Base-by-base conservation (phyloP, 768 basidiomycete genomes). In the Boletus rubroflammeus region DNA sequence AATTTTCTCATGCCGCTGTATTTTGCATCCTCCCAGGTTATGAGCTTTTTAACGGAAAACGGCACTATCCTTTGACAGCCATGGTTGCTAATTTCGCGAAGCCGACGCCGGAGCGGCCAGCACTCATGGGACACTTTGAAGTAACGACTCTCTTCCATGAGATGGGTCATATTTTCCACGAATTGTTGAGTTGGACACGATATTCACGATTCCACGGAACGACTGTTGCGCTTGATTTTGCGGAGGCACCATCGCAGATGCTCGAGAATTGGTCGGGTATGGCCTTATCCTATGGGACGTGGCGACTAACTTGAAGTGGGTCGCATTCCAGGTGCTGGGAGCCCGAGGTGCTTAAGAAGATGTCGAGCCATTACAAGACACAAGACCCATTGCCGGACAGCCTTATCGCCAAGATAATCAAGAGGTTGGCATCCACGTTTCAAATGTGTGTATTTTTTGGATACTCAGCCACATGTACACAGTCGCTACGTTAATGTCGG, bases 81-180 rank as follows among this genome's bases (percentile, higher is more conserved):
- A 93, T 93, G 86, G 92, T 93, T 5, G 90, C 91, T 36, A 94
- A 93, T 67, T 78, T 94, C 7, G 88, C 90, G 2, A 93, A 94
- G 67, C 78, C 90, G 8, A 90, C 89, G 3, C 78, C 83, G 0
- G 82, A 85, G 14, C 83, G 84, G 57, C 88, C 89, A 7, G 90
- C 89, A n/a, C 74, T 92, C 47, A 90, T 94, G 88, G 73, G 78
- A 21, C 89, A 92, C 55, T 84, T 86, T 60, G 87, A 91, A 54
- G 89, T 90, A 3, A 89, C 89, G 6, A 93, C 86, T 0, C 88
- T 93, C 74, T 91, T 93, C 80, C 91, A 93, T 62, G 90, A 91
- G 71, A 87, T 90, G 86, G 89, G 85, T 0, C 83, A 85, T 59
- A 79, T 81, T 14, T 85, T 85, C 76, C 83, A 84, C 56, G 81